Conservation (phyloP, 345 rosid genomes). For the Eucalyptus albens region DNA sequence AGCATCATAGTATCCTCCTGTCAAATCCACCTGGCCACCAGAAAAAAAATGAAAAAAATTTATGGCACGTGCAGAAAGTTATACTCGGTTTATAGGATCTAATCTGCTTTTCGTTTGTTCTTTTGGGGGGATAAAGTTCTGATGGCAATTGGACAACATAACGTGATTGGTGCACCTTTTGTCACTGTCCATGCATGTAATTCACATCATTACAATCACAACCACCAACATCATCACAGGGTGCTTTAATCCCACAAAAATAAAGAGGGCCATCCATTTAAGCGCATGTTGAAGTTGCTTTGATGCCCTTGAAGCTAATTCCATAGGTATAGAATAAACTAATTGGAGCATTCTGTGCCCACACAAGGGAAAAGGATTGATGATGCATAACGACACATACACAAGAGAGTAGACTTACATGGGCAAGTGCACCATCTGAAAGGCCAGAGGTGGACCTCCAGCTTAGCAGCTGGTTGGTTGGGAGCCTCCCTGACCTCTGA, state of each 20-base stretch:
- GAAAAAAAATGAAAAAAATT: not conserved
- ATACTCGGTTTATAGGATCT: not conserved
- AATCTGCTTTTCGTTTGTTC: not conserved
- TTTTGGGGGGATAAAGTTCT: not conserved
- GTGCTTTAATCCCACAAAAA: not conserved
- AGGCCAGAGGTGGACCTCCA: conserved; percentile 85
- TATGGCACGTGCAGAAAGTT: not conserved
- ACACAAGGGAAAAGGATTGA: not conserved
- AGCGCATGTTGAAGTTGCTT: not conserved
- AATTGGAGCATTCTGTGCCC: not conserved
- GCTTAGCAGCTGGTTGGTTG: conserved; percentile 28
- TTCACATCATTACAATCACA: not conserved
- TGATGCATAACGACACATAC: not conserved
- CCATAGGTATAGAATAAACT: not conserved
- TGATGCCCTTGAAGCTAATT: not conserved
- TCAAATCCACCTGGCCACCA: conserved; percentile 58
- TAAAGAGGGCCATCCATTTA: not conserved
- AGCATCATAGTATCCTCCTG: conserved; percentile 91
- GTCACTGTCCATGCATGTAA: not conserved
- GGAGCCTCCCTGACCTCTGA: conserved; percentile 78
- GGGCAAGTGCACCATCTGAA: conserved; percentile 52
- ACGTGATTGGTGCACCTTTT: not conserved
- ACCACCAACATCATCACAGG: not conserved
- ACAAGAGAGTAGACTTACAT: conserved; percentile 14
- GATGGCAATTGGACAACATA: not conserved